Base-by-base conservation (phyloP, 2,329 filamentous ascomycete species). In the Pezicula rhizophila region DNA sequence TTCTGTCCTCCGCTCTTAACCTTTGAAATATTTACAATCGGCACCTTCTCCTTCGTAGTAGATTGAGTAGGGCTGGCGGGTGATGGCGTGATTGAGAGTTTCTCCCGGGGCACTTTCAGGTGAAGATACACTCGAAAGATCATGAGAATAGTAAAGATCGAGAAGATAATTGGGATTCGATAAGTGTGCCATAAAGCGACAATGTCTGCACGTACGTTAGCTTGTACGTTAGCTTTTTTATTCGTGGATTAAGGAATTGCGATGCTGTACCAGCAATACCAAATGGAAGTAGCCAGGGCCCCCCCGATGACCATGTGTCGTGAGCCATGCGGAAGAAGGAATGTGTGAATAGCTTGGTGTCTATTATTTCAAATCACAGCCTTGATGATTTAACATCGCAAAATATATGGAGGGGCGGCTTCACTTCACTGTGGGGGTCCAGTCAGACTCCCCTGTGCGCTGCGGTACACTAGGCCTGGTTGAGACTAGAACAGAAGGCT, bases 131-230 rank as follows among this genome's bases (percentile, higher is more conserved):
- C 61, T 58, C 64, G 64, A 44, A 63, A 52, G 17, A 66, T 53
- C 35, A 72, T 52, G 7, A 73, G 56, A 18, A 67, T 52, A 3
- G 64, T 64, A 26, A 66, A 62, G 31, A 68, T 59, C 12, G 64
- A 62, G 37, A 74, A 51, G 35, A 77, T 63, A 35, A 76, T 59
- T 11, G 68, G 66, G 18, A 73, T 60, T 53, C 74, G 70, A 59
- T 73, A 69, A 15, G 61, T 57, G 60, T 77, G 74, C 74, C 74
- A 77, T 50, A 63, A 45, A 50, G 52, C 52, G 17, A 64, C 52
- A 46, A 62, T 43, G 35, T 61, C 62, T 64, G 6, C 18, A 15
- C 28, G 47, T 31, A 43, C 31, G 31, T 42, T 46, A 46, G 38
- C 23, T 37, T n/a, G 47, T 31, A 43, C 31, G 31, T 42, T 46